phyloP scores from a whole-genome alignment of 2,329 filamentous ascomycete species.

The Penicillium janthinellum region DNA sequence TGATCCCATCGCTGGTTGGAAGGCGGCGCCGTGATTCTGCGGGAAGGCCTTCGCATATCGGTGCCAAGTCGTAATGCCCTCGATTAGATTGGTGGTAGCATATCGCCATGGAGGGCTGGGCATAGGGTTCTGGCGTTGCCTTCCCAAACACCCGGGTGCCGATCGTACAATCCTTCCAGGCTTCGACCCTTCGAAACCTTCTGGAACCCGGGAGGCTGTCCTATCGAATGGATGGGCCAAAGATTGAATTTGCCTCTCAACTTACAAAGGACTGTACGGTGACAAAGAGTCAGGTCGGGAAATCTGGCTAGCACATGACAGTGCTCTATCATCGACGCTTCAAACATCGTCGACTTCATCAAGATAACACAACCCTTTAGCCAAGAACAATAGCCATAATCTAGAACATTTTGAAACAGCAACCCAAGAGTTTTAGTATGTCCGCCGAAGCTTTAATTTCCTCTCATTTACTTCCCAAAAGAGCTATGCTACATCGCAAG shows the following conservation, averaged over 20 bases:
- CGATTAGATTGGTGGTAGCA: not conserved
- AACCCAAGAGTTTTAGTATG: not conserved
- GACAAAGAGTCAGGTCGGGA: not conserved
- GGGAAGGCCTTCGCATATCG: constrained; percentile 1
- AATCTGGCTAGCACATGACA: not conserved
- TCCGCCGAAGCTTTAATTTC: not conserved
- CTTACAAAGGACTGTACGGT: not conserved
- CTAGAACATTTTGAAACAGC: not conserved
- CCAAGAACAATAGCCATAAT: not conserved
- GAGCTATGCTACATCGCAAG: not conserved
- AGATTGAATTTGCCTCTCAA: not conserved
- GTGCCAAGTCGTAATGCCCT: not conserved
- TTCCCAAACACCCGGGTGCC: not conserved
- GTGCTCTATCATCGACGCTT: not conserved
- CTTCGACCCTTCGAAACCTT: not conserved
- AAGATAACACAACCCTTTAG: not conserved
- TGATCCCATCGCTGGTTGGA: not conserved
- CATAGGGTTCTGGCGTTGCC: not conserved
- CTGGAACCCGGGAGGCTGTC: not conserved
- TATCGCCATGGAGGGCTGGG: not conserved
- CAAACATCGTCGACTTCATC: not conserved
- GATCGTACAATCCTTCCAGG: not conserved
- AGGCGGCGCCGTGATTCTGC: not conserved
- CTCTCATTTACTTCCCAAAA: not conserved
- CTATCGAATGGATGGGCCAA: not conserved